phyloP scores from a whole-genome alignment of 139 green algal genomes.

The Dunaliella primolecta region DNA sequence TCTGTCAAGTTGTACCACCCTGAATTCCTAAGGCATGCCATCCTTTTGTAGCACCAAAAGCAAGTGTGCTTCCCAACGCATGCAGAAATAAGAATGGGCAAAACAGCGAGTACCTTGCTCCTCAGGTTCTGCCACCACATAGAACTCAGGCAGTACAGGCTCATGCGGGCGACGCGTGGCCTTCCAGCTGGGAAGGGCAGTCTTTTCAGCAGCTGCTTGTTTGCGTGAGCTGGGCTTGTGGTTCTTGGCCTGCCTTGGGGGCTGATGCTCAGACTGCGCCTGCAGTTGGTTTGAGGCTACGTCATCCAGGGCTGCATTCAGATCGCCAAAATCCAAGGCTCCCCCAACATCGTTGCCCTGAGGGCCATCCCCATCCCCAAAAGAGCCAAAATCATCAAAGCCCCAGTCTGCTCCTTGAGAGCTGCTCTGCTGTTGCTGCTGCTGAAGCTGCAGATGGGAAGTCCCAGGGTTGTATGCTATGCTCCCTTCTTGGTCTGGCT shows the following conservation, averaged over 20 bases:
- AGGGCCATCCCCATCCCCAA: conserved; percentile 11
- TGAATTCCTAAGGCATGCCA: too few relatives aligned
- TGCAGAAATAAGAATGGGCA: too few relatives aligned
- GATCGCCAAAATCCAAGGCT: conserved; percentile 52
- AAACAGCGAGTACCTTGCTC: conserved; percentile 33
- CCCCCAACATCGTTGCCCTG: background rate
- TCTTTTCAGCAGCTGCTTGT: background rate
- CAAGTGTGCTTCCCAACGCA: too few relatives aligned
- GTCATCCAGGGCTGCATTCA: conserved; percentile 47
- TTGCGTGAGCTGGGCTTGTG: background rate
- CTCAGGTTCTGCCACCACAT: conserved; percentile 45
- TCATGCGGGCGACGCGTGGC: background rate
- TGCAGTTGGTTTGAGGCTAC: background rate
- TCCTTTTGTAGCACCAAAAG: too few relatives aligned
- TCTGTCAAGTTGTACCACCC: too few relatives aligned
- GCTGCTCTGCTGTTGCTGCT: conserved; percentile 23
- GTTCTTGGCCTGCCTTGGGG: background rate
- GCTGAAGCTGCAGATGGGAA: background rate
- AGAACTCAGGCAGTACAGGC: conserved; percentile 53
- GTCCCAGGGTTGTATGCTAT: background rate
- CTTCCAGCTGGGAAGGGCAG: background rate
- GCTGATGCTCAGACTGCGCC: background rate
- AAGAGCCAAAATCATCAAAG: background rate
- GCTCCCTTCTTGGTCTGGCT: too few relatives aligned
- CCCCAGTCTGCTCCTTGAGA: conserved; percentile 6